Percentiles rank a stretch among this genome's conserved stretches.
Conservation (phyloP, 805 yeast genomes). For the Hanseniaspora vineae region DNA sequence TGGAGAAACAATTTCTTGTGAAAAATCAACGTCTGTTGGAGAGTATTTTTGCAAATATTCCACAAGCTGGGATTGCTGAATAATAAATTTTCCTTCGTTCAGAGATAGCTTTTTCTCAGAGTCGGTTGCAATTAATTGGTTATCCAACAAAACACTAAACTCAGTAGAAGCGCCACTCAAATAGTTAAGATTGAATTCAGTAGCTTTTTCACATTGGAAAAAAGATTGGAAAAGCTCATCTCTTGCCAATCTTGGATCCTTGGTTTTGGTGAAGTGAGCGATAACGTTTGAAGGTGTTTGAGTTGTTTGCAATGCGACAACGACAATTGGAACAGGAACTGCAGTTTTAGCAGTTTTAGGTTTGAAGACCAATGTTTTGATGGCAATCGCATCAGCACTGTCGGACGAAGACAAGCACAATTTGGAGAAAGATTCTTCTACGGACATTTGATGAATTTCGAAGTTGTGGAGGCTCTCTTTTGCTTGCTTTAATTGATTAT, state of each 20-base stretch:
- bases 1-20: constrained; percentile 25
- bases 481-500: too few species aligned
- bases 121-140: constrained; percentile 17
- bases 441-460: constrained; percentile 33
- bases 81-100: constrained; percentile 14
- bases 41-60: constrained; percentile 26
- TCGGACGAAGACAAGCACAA: constrained; percentile 44
- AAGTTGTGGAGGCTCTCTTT: too few species aligned
- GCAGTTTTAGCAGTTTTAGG: constrained; percentile 83
- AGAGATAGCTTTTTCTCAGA: constrained; percentile 9
- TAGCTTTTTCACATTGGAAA: constrained; percentile 20
- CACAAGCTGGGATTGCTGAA: constrained; percentile 17
- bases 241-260: constrained; percentile 81
- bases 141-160: constrained; percentile 18
- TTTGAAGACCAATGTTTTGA: constrained; percentile 76
- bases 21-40: constrained; percentile 34
- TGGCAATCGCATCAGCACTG: constrained; percentile 36
- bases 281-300: constrained; percentile 53
- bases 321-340: constrained; percentile 65
- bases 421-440: constrained; percentile 55
- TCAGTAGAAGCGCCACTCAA: constrained; percentile 26
- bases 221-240: constrained; percentile 62
- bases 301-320: constrained; percentile 61
- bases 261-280: constrained; percentile 55
- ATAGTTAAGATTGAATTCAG: constrained; percentile 19